Percentiles rank a stretch among this genome's conserved stretches.
Conservation (phyloP, 2,329 filamentous ascomycete species). For the Phyllosticta paracitricarpa region DNA sequence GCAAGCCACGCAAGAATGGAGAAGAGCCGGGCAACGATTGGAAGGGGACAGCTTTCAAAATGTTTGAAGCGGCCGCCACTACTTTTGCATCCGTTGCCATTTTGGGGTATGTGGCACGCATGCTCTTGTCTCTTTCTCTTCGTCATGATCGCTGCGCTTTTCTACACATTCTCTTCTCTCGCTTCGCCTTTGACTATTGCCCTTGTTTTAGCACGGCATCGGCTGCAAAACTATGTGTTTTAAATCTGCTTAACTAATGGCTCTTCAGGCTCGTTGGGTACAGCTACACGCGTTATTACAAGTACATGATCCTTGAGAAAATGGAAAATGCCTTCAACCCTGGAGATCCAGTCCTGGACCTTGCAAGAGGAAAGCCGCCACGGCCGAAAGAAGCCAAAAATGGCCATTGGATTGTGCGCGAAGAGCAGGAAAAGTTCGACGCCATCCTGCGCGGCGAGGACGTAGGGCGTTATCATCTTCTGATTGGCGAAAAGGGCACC, state of each 20-base stretch:
- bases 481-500: slow-evolving; percentile 91
- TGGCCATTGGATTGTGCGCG: slow-evolving; percentile 67
- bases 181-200: background rate
- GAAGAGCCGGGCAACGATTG: slow-evolving; percentile 14
- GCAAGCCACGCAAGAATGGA: background rate
- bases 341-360: slow-evolving; percentile 77
- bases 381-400: slow-evolving; percentile 36
- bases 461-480: slow-evolving; percentile 76
- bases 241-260: background rate
- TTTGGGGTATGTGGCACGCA: slow-evolving; percentile 25
- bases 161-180: background rate
- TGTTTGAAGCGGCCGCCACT: slow-evolving; percentile 42
- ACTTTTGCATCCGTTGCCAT: slow-evolving; percentile 42
- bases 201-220: background rate
- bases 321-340: slow-evolving; percentile 87
- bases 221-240: background rate
- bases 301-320: slow-evolving; percentile 80
- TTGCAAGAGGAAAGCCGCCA: slow-evolving; percentile 33
- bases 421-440: slow-evolving; percentile 74
- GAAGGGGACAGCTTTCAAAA: slow-evolving; percentile 37
- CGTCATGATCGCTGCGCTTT: background rate
- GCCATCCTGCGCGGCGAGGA: slow-evolving; percentile 66
- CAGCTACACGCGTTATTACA: slow-evolving; percentile 55
- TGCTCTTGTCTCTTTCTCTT: background rate
- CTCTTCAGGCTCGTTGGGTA: slow-evolving; percentile 29